Evolutionary conservation across 345 rosid genomes (phyloP).

Genomic region (Lepidium aucheri): DNA sequence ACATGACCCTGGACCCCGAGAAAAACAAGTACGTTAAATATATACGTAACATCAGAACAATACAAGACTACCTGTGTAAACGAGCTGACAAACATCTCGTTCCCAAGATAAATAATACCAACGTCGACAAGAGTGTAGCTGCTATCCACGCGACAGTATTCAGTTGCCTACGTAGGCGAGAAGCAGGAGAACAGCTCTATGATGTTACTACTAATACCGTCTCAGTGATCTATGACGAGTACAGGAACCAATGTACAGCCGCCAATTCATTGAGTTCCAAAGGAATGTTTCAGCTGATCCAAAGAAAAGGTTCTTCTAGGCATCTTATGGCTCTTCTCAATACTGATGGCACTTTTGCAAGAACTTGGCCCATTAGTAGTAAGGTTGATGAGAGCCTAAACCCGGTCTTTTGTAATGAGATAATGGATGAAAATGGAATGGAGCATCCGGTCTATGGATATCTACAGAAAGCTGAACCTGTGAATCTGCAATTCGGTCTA

Average conservation of each 20-base stretch:
- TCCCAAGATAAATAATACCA: constrained; percentile 94
- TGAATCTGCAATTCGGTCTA: constrained; percentile 89
- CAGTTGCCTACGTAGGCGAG: constrained; percentile 87
- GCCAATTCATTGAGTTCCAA: constrained; percentile 91
- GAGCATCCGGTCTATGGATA: constrained; percentile 75
- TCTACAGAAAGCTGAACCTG: constrained; percentile 77
- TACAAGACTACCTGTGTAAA: constrained; percentile 88
- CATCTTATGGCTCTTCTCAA: constrained; percentile 96
- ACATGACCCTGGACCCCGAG: constrained; percentile 95
- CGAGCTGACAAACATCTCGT: constrained; percentile 97
- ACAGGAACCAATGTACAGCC: constrained; percentile 86
- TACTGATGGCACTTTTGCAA: constrained; percentile 88
- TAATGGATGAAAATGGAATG: constrained; percentile 33
- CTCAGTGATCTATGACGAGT: constrained; percentile 75
- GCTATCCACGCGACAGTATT: constrained; percentile 96
- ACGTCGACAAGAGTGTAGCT: constrained; percentile 95
- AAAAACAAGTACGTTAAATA: constrained; percentile 96
- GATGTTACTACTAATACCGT: constrained; percentile 77
- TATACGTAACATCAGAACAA: constrained; percentile 85
- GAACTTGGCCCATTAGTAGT: constrained; percentile 84
- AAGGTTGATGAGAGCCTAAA: constrained; percentile 46
- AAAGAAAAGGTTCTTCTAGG: constrained; percentile 92
- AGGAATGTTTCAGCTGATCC: constrained; percentile 97
- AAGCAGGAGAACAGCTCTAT: constrained; percentile 78
- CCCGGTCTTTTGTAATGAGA: constrained; percentile 31